Evolutionary conservation across 2,329 filamentous ascomycete species (phyloP), one percentile per base, ranked within the genome.

Genomic region (Apiospora malaysiana): DNA sequence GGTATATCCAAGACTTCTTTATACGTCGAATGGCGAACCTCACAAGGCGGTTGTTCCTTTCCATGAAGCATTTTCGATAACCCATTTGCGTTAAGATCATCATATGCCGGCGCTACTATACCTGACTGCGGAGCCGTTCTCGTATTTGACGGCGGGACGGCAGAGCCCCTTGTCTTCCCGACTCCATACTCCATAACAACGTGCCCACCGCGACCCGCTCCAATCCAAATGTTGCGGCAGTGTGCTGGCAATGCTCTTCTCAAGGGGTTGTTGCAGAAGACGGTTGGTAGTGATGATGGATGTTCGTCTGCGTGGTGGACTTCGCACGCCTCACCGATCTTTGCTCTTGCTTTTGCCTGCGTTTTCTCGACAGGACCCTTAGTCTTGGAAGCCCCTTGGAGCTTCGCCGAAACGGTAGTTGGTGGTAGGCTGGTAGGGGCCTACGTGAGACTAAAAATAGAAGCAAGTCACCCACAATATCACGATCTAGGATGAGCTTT

Each of bases 91-190:
- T 1, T 10, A 63, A 0, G 56, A 63, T 63, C 32, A 32, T 63
- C 56, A 40, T 63, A 10, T 63, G 56, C 56, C 56, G 56, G 32
- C 56, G 18, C 56, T 40, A 63, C 32, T 63, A 32, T 16, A 18
- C 56, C 56, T 63, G 56, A 14, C 18, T 63, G 56, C 56, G 56
- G 56, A 63, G 27, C 56, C 56, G 32, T 14, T n/a, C 56, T 63
- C 56, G 56, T 63, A 63, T 63, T 63, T 63, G 56, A 21, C 56
- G 56, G 56, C 56, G 56, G 56, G 56, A n/a, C 56, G 56, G 56
- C 6, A 40, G 27, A 5, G 51, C 51, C 27, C 51, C 27, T 63
- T 37, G 51, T 9, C 37, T 21, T 21, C 3, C 6, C 25, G 6
- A 63, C 9, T 32, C 56, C 32, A 63, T 63, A 63, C 9, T 32